Evolutionary conservation across 2,329 filamentous ascomycete species (phyloP), one percentile per base, ranked within the genome.

Genomic region (Hypoxylon rubiginosum): DNA sequence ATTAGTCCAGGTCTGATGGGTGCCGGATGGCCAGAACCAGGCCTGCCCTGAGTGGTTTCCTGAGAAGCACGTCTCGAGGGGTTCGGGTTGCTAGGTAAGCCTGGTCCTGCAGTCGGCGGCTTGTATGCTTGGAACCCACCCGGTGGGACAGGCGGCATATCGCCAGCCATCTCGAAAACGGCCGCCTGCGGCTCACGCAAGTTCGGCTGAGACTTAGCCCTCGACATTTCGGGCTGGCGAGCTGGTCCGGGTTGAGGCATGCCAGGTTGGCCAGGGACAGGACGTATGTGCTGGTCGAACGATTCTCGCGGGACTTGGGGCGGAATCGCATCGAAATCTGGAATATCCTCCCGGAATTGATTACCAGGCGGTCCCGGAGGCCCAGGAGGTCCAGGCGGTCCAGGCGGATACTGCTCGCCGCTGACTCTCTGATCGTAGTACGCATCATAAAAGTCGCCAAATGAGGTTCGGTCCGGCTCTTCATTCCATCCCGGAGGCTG

Each of bases 101-200:
- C 75, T 36, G 72, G 67, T 39, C 49, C 55, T 24, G 45, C 65
- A n/a, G 63, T 67, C 36, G 62, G 69, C 21, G 73, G 74, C 32
- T 75, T 75, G 56, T 77, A 78, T 10, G 76, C 73, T 58, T 77
- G 71, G 48, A 77, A 78, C 19, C 75, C 75, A 30, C 75, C 73
- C 34, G 71, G 63, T 10, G 89, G 88, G 30, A 90, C 78, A 2
- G 83, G 81, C 21, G 87, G 88, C 19, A 84, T 82, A 71, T 92
- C 89, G 26, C 82, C 85, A 1, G 87, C 89, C 85, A 94, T 91
- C 73, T 93, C 92, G 70, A 93, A 93, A 1, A 92, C 85, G 8
- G 91, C 91, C 2, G 88, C 83, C 71, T 92, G 88, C 3, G 86
- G 84, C 69, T 88, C 84, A 36, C 87, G 83, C 62, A 91, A 79